Percentiles rank a stretch among this genome's conserved stretches.
phyloP scores from a whole-genome alignment of 1,284 basidiomycete genomes.

The Pisolithus thermaeus region DNA sequence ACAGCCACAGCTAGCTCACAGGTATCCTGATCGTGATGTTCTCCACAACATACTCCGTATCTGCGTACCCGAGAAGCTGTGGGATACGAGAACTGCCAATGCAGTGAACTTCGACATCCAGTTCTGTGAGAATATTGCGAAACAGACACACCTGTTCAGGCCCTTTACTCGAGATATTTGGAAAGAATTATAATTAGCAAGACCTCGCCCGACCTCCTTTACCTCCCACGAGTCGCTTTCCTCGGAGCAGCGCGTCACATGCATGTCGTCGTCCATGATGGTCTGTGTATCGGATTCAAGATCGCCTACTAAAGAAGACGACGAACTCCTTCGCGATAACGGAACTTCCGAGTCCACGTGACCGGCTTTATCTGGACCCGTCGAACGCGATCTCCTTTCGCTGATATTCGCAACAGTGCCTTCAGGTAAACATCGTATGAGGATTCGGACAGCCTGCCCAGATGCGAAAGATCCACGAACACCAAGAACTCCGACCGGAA shows the following conservation, averaged over 20 bases:
- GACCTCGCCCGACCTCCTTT: constrained; percentile 87
- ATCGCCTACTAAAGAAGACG: constrained; percentile 31
- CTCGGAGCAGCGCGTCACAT: constrained; percentile 23
- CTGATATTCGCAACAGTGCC: constrained; percentile 19
- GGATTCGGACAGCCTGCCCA: constrained; percentile 88
- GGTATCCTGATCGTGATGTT: constrained; percentile 70
- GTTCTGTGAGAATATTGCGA: background rate
- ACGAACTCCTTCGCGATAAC: constrained; percentile 34
- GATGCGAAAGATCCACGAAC: constrained; percentile 89
- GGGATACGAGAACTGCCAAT: constrained; percentile 69
- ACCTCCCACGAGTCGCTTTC: constrained; percentile 64
- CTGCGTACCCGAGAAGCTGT: constrained; percentile 84
- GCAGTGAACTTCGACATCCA: background rate
- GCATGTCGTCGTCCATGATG: constrained; percentile 26
- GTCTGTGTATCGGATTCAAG: constrained; percentile 20
- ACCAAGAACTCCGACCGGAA: constrained; percentile 86
- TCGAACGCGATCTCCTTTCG: constrained; percentile 1
- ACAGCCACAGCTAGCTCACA: constrained; percentile 19
- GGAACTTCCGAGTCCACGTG: constrained; percentile 35
- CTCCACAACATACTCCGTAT: constrained; percentile 96
- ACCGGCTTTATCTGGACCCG: constrained; percentile 25
- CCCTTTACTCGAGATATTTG: constrained; percentile 91
- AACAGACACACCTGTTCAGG: constrained; percentile 67
- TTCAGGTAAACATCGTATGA: constrained; percentile 46
- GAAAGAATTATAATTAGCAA: constrained; percentile 93